These are phyloP conservation scores for Aureobasidium uvarum DNA, from an alignment of 2,329 filamentous ascomycete species.

Conservation along the genomic window DNA sequence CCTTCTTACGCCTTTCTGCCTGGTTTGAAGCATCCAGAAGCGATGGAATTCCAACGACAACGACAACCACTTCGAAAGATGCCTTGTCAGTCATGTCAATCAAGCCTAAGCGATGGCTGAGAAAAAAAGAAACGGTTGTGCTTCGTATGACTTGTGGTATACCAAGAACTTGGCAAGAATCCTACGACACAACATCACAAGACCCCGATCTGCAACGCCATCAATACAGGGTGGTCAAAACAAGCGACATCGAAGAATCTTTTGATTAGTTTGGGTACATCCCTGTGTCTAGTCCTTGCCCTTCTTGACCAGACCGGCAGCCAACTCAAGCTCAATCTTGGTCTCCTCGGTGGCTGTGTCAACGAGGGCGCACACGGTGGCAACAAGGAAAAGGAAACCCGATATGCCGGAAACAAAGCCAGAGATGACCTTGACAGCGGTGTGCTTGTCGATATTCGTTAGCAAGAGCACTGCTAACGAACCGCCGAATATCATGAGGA, in stretches of 20 bases:
- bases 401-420: too few species aligned
- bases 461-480: neutral
- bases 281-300: neutral
- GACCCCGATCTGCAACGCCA: neutral
- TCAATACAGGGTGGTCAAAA: neutral
- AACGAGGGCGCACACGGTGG: neutral
- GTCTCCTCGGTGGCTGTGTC: neutral
- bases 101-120: neutral
- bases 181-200: slow-evolving; percentile 4
- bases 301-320: neutral
- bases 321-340: neutral
- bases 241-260: neutral
- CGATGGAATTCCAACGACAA: neutral
- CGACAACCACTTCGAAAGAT: neutral
- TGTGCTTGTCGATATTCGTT: neutral
- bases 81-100: neutral
- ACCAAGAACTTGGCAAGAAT: slow-evolving; percentile 13
- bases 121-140: neutral
- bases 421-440: neutral
- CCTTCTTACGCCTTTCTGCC: neutral
- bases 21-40: neutral
- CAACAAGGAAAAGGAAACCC: neutral
- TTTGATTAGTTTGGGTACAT: neutral
- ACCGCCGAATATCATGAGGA: neutral
- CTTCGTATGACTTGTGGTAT: slow-evolving; percentile 6